These are phyloP conservation scores for Myxozyma neglecta DNA, from an alignment of 805 yeast species.

Conservation along the genomic window DNA sequence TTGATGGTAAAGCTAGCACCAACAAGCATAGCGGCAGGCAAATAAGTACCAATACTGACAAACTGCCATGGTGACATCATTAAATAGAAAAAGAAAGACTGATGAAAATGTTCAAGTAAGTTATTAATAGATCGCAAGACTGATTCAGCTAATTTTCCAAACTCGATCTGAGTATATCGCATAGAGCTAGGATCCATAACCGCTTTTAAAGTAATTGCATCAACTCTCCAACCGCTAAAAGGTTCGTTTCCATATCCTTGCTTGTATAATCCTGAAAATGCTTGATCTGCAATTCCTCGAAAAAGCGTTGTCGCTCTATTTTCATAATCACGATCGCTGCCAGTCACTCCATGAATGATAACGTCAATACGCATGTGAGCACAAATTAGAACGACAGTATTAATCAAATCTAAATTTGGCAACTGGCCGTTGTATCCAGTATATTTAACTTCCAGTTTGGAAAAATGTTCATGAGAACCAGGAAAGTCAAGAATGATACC, in stretches of 20 bases:
- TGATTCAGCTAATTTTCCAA: constrained; percentile 88
- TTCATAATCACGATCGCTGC: constrained; percentile 48
- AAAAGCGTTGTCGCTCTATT: constrained; percentile 57
- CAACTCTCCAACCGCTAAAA: constrained; percentile 95
- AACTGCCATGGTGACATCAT: constrained; percentile 73
- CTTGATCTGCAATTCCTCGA: constrained; percentile 66
- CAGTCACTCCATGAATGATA: constrained; percentile 53
- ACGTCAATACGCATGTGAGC: constrained; percentile 74
- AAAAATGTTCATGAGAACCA: constrained; percentile 63
- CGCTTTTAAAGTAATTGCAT: constrained; percentile 79
- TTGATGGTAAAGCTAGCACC: constrained; percentile 70
- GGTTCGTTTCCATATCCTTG: constrained; percentile 77
- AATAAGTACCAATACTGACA: constrained; percentile 90
- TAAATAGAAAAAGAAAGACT: constrained; percentile 90
- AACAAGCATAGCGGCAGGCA: constrained; percentile 78
- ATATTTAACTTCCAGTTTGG: constrained; percentile 69
- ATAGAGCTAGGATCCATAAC: constrained; percentile 32
- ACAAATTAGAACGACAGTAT: constrained; percentile 71
- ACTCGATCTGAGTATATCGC: constrained; percentile 75
- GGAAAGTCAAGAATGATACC: constrained; percentile 84
- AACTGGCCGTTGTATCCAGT: constrained; percentile 94
- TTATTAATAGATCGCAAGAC: constrained; percentile 86
- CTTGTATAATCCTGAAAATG: constrained; percentile 63
- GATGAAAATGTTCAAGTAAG: constrained; percentile 92
- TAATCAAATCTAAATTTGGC: constrained; percentile 88